Conservation (phyloP, 2,329 filamentous ascomycete species). For the Xylaria sp. region DNA sequence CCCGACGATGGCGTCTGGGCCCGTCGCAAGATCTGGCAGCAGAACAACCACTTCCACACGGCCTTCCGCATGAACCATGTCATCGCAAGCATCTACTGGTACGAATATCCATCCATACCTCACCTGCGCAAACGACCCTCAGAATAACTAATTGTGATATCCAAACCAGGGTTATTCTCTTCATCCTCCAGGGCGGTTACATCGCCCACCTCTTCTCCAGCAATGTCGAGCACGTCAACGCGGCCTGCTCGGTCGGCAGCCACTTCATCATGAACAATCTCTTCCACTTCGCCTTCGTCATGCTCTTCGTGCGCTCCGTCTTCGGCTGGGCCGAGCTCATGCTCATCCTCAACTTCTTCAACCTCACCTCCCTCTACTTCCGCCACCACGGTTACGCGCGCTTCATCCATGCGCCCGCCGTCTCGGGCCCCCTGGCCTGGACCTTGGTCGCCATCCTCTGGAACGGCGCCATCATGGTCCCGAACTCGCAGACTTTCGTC, state of each 20-base stretch:
- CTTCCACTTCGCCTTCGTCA: constrained; percentile 73
- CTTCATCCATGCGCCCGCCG: constrained; percentile 69
- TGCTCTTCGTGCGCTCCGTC: constrained; percentile 72
- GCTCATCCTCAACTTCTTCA: constrained; percentile 74
- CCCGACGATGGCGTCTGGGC: constrained; percentile 58
- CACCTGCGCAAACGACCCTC: neutral
- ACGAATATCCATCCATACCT: constrained; percentile 10
- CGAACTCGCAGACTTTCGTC: constrained; percentile 57
- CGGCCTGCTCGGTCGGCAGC: constrained; percentile 70
- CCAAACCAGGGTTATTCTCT: constrained; percentile 55
- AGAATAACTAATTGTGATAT: constrained; percentile 30
- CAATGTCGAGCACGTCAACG: constrained; percentile 56
- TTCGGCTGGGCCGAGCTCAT: constrained; percentile 74
- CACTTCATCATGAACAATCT: constrained; percentile 87
- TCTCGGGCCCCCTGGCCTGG: constrained; percentile 77
- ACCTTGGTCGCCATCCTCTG: constrained; percentile 83
- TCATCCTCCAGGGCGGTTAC: constrained; percentile 71
- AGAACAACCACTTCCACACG: constrained; percentile 61
- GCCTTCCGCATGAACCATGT: constrained; percentile 69
- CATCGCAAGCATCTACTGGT: constrained; percentile 72
- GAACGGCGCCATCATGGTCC: constrained; percentile 79
- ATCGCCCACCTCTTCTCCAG: constrained; percentile 69
- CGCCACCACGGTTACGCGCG: constrained; percentile 65
- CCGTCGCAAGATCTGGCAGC: constrained; percentile 66
- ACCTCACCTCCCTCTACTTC: constrained; percentile 74